Base-by-base conservation (phyloP, 371 early-diverging fungal genomes). In the Zancudomyces culisetae region DNA sequence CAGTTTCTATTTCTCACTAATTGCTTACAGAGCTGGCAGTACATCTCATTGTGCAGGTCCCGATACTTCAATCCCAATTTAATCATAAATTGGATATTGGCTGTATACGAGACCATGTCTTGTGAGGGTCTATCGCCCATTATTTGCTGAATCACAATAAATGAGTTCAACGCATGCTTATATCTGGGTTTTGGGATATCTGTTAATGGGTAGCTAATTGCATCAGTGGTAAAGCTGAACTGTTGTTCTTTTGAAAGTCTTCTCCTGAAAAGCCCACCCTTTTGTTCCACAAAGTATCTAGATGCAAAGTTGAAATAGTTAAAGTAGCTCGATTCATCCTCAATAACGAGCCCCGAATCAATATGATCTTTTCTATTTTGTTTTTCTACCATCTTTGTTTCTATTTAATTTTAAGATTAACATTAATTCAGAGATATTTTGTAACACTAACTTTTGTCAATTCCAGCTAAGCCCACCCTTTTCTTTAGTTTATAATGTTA, bases 11-110 rank as follows among this genome's bases (percentile, higher is more conserved):
- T 91, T 41, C 79, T 69, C 3, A 81, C 78, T 46, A 90, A 58
- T 58, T 92, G 91, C 66, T 90, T 91, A 68, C 87, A 87, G 22
- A 90, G 59, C 70, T 94, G 95, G 10, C 89, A 90, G 60, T 85
- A 90, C 43, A 92, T 85, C 65, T 94, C 97, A 59, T 94, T 92
- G 21, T 92, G 74, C 60, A 96, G 69, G 41, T 76, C 79, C 22
- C 81, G 86, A 27, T 70, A 64, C 15, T 69, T 62, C n/a, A 91
- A 79, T 2, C 91, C 94, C 45, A 66, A 61, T 49, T 80, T 81
- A 26, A 88, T 62, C 26, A 93, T 62, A 53, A 72, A 64, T 54
- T 88, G 88, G 27, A 83, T 78, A 46, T 86, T 84, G 24, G 70
- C 73, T 18, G 47, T 58, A 48, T 40, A 42, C 20, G 60, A 52